Conservation (phyloP, 306 rosid genomes). For the Quercus alba region DNA sequence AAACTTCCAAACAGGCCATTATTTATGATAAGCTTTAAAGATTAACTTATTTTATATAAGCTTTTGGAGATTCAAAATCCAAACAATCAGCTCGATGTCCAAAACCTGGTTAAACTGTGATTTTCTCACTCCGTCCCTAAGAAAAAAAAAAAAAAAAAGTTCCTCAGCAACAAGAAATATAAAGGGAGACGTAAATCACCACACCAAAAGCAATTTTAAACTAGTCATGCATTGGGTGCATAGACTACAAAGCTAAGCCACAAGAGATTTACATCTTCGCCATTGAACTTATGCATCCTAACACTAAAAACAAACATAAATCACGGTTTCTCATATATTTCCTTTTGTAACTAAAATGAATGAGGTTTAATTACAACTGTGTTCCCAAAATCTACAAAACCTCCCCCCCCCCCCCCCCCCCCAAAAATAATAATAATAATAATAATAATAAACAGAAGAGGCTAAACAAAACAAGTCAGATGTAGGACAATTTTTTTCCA, state of each 20-base stretch:
- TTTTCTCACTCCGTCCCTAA: constrained; percentile 92
- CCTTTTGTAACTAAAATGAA: not conserved
- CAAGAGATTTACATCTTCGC: too few species aligned
- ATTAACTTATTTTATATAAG: not conserved
- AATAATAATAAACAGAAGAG: too few species aligned
- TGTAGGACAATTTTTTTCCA: not conserved
- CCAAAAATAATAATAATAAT: not conserved
- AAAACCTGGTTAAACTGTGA: constrained; percentile 84
- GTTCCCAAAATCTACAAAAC: not conserved
- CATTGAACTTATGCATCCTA: too few species aligned
- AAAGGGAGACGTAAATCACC: not conserved
- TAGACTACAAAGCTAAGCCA: not conserved
- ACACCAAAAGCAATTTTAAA: too few species aligned
- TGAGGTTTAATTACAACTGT: not conserved
- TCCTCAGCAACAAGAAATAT: constrained; percentile 2
- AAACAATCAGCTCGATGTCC: constrained; percentile 51
- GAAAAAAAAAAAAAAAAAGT: constrained; percentile 1
- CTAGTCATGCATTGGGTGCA: not conserved
- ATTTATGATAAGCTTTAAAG: not conserved
- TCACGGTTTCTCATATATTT: not conserved
- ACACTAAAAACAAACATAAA: not conserved
- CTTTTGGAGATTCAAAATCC: too few species aligned
- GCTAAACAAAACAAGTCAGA: not conserved
- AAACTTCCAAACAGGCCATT: too few species aligned
- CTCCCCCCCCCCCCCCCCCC: too few species aligned